phyloP scores from a whole-genome alignment of 75 land plant genomes.

The Cunninghamia lanceolata region DNA sequence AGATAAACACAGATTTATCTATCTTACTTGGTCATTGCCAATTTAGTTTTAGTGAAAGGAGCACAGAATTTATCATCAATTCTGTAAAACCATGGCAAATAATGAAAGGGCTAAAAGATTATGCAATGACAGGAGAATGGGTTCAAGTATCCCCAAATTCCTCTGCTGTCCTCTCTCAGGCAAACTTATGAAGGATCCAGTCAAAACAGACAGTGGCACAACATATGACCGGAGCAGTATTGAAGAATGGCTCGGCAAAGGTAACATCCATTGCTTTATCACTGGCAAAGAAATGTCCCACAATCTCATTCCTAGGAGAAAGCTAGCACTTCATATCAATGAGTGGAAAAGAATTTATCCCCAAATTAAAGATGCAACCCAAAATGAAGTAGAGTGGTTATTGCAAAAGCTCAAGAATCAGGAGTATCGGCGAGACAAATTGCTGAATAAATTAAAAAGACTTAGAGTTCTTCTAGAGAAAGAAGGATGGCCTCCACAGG shows the following conservation, averaged over 20 bases:
- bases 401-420: background rate
- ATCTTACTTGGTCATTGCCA: too few species aligned
- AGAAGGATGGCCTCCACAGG: background rate
- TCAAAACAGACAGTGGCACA: constrained; percentile 25
- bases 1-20: too few species aligned
- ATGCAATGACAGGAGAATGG: background rate
- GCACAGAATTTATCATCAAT: too few species aligned
- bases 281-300: background rate
- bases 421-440: background rate
- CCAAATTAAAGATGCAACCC: background rate
- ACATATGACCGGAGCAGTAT: constrained; percentile 33
- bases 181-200: constrained; percentile 34
- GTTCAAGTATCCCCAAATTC: constrained; percentile 21
- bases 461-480: background rate
- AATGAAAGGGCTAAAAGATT: background rate
- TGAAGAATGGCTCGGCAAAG: constrained; percentile 32
- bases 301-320: background rate
- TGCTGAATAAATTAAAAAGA: background rate
- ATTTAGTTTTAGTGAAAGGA: too few species aligned
- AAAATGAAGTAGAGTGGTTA: background rate
- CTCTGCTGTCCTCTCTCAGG: constrained; percentile 33
- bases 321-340: background rate
- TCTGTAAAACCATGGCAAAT: background rate
- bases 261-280: constrained; percentile 26
- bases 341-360: background rate